A percentile compares a stretch with the other conserved stretches of the same genome.
Conservation (phyloP, 805 yeast genomes). For the Saturnispora saitoi region DNA sequence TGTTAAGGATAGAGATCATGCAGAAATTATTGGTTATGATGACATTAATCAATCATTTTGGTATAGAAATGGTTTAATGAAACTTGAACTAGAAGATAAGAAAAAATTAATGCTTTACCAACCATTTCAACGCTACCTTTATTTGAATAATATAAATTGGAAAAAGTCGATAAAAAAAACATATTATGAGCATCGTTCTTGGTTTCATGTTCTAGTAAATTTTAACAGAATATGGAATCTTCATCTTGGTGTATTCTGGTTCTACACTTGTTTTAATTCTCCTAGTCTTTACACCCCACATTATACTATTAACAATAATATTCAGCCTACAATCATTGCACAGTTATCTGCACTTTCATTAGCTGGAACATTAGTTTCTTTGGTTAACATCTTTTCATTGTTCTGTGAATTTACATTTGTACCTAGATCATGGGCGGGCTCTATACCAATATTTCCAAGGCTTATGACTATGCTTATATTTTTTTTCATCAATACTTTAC, state of each 20-base stretch:
- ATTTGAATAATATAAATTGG: constrained; percentile 92
- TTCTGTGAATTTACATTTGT: constrained; percentile 52
- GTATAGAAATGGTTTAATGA: constrained; percentile 92
- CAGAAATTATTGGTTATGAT: constrained; percentile 81
- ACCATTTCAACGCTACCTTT: constrained; percentile 76
- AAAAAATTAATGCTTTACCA: constrained; percentile 84
- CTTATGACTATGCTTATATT: constrained; percentile 15
- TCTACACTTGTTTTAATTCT: constrained; percentile 87
- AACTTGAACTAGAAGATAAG: constrained; percentile 81
- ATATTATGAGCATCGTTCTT: constrained; percentile 89
- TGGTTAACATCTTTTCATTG: constrained; percentile 49
- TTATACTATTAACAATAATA: constrained; percentile 74
- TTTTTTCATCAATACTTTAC: constrained; percentile 42
- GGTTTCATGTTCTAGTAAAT: constrained; percentile 93
- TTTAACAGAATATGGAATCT: constrained; percentile 98
- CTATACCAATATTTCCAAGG: constrained; percentile 48
- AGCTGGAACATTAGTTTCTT: constrained; percentile 51
- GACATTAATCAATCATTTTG: constrained; percentile 98
- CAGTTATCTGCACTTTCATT: constrained; percentile 89
- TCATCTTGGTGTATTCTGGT: constrained; percentile 87
- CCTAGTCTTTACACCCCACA: constrained; percentile 84
- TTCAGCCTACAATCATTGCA: constrained; percentile 82
- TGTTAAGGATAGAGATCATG: constrained; percentile 59
- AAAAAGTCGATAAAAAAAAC: constrained; percentile 87
- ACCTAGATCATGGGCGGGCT: constrained; percentile 69